Conservation (phyloP, 495 filamentous ascomycete genomes). For the Penicillium atrosanguineum region DNA sequence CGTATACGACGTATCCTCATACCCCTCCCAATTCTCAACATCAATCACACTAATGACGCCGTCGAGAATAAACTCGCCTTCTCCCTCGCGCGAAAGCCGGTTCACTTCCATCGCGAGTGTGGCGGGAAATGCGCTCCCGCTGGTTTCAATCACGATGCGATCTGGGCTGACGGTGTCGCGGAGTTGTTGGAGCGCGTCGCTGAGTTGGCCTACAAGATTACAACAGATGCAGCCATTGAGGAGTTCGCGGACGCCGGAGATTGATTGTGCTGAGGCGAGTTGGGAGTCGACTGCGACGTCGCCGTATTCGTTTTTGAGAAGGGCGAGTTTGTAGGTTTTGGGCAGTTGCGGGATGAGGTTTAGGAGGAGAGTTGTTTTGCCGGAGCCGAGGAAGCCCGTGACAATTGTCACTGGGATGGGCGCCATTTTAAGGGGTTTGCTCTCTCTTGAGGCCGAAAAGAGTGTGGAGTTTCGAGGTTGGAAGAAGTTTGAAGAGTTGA, state of each 20-base stretch:
- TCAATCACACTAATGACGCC: constrained; percentile 92
- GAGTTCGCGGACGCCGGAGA: constrained; percentile 87
- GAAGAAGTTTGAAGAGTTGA: not conserved
- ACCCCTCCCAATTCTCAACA: constrained; percentile 95
- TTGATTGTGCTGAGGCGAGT: constrained; percentile 73
- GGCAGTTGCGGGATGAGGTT: constrained; percentile 86
- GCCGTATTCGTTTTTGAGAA: constrained; percentile 97
- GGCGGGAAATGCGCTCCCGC: constrained; percentile 82
- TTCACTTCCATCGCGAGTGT: constrained; percentile 94
- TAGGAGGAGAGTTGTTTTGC: constrained; percentile 90
- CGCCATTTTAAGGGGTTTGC: constrained; percentile 36
- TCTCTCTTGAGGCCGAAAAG: not conserved
- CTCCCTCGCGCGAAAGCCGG: constrained; percentile 58
- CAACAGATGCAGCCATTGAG: constrained; percentile 98
- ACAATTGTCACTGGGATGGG: constrained; percentile 90
- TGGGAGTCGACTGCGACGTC: constrained; percentile 91
- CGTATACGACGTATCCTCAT: constrained; percentile 86
- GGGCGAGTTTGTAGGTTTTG: constrained; percentile 74
- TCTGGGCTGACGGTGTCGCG: constrained; percentile 60
- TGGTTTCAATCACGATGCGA: constrained; percentile 91
- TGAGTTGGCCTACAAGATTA: constrained; percentile 90
- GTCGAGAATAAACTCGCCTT: constrained; percentile 69
- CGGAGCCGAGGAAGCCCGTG: constrained; percentile 91
- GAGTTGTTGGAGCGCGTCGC: constrained; percentile 73
- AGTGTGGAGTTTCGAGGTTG: not conserved